Conservation (phyloP, 306 rosid genomes). For the Fragaria iinumae region DNA sequence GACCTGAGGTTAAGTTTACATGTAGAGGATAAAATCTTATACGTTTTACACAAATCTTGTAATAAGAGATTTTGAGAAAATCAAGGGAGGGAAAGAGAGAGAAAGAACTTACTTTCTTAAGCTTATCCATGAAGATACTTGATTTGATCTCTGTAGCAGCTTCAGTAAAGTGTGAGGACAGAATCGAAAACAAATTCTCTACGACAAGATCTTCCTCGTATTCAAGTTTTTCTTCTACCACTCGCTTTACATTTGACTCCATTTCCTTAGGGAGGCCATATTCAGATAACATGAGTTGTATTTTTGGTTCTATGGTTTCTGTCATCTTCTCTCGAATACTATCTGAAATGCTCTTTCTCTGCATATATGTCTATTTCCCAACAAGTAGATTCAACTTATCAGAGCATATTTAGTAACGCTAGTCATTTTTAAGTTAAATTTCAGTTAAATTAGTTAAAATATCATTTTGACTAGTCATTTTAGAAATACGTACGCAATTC, state of each 20-base stretch:
- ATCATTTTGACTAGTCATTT: no score
- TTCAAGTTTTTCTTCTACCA: background rate
- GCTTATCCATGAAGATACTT: background rate
- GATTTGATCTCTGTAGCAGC: background rate
- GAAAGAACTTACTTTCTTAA: background rate
- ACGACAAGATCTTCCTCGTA: background rate
- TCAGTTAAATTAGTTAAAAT: no score
- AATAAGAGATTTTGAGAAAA: no score
- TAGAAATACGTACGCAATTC: no score
- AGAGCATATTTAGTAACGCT: no score
- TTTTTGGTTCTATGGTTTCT: background rate
- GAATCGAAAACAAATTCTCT: background rate
- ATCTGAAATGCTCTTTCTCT: no score
- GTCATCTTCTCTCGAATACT: background rate
- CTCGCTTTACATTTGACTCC: rapidly evolving
- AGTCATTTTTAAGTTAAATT: no score
- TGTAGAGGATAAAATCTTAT: background rate
- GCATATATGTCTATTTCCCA: no score
- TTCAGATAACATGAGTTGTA: background rate
- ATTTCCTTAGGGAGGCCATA: background rate
- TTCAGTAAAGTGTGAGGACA: background rate
- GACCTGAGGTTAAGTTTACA: background rate
- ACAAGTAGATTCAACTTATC: no score
- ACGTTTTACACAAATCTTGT: no score
- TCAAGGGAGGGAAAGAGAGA: background rate